phyloP scores from a whole-genome alignment of 139 green algal genomes.

The Chlorella sp. region DNA sequence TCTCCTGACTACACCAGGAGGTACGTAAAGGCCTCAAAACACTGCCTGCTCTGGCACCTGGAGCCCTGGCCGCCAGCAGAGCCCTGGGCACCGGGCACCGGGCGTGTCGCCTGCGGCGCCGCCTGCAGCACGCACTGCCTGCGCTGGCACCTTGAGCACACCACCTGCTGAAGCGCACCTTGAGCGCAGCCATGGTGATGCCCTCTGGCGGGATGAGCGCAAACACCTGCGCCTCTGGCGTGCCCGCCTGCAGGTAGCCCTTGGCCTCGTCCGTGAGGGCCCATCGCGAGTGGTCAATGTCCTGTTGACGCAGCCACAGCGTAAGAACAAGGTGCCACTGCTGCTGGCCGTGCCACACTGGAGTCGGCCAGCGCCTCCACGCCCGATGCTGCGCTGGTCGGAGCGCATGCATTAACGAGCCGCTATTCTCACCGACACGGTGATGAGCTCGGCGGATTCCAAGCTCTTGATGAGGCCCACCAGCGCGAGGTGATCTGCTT shows the following conservation, averaged over 20 bases:
- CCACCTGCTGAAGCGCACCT: too few relatives aligned
- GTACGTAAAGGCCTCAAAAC: too few relatives aligned
- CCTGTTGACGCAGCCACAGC: slow-evolving; percentile 34
- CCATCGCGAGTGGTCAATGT: slow-evolving; percentile 59
- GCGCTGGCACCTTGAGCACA: too few relatives aligned
- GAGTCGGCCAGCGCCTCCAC: neutral
- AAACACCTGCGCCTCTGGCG: slow-evolving; percentile 86
- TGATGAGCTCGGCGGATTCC: slow-evolving; percentile 68
- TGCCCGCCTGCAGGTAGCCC: slow-evolving; percentile 56
- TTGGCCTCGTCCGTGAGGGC: slow-evolving; percentile 74
- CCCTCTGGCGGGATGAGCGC: slow-evolving; percentile 60
- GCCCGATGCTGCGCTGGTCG: neutral
- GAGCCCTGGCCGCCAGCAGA: too few relatives aligned
- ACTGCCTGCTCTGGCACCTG: too few relatives aligned
- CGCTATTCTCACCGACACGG: slow-evolving; percentile 1
- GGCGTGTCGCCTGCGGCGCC: too few relatives aligned
- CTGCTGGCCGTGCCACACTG: neutral
- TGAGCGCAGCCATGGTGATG: slow-evolving; percentile 68
- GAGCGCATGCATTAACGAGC: neutral
- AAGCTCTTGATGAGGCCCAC: slow-evolving; percentile 85
- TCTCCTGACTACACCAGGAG: too few relatives aligned
- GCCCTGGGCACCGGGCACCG: too few relatives aligned
- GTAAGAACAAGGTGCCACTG: neutral
- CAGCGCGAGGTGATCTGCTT: slow-evolving; percentile 64
- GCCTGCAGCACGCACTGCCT: too few relatives aligned